A percentile compares a stretch with the other conserved stretches of the same genome.
These are phyloP conservation scores for Nepenthes mirabilis DNA, from an alignment of 148 eudicot genomes.

Conservation along the genomic window DNA sequence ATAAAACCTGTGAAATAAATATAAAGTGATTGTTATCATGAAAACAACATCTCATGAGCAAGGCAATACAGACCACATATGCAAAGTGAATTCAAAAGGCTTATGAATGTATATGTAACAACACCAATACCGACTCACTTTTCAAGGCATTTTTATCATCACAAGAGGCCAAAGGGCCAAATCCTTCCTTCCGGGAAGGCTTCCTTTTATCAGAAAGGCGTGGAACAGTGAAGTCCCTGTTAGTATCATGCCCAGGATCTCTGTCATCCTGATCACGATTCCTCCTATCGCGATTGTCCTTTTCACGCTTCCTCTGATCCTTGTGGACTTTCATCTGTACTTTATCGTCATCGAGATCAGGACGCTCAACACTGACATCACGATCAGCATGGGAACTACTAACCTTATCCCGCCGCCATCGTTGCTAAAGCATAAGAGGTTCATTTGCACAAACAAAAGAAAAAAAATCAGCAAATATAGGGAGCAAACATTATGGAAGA, in stretches of 20 bases:
- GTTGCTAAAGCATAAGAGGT: constrained; percentile 24
- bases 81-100: too few species aligned
- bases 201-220: constrained; percentile 58
- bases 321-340: constrained; percentile 47
- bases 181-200: constrained; percentile 55
- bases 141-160: constrained; percentile 70
- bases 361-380: constrained; percentile 54
- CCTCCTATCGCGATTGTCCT: constrained; percentile 67
- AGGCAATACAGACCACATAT: too few species aligned
- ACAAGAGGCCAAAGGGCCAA: constrained; percentile 24
- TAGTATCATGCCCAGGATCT: constrained; percentile 53
- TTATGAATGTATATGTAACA: not conserved
- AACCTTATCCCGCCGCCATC: constrained; percentile 57
- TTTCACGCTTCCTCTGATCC: constrained; percentile 82
- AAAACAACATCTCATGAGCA: too few species aligned
- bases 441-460: not conserved
- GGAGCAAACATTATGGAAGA: not conserved
- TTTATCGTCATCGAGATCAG: constrained; percentile 68
- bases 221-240: constrained; percentile 39
- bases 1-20: too few species aligned
- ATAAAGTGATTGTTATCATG: too few species aligned
- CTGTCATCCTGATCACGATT: constrained; percentile 50
- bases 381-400: constrained; percentile 38
- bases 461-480: not conserved
- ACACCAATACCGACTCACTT: constrained; percentile 40